Conservation (phyloP, 2,329 filamentous ascomycete species). For the Fusarium camptoceras region DNA sequence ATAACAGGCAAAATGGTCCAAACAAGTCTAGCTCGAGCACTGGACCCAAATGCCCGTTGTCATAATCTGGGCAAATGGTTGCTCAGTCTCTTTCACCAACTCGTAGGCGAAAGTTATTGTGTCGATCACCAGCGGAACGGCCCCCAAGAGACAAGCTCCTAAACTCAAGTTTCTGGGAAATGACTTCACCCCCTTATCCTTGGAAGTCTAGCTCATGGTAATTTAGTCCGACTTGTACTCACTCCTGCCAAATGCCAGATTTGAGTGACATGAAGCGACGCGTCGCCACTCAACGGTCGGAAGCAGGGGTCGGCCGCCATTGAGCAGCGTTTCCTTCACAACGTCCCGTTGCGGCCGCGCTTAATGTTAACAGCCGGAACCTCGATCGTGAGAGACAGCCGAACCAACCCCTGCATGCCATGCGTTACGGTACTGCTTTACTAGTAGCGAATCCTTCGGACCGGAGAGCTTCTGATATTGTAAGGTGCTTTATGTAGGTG, state of each 20-base stretch:
- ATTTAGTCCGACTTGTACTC: background rate
- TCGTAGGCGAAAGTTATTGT: slow-evolving; percentile 6
- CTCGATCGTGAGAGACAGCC: slow-evolving; percentile 25
- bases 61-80: slow-evolving; percentile 1
- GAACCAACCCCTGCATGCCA: slow-evolving; percentile 6
- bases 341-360: slow-evolving; percentile 20
- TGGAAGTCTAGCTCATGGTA: background rate
- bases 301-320: slow-evolving; percentile 39
- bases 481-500: slow-evolving; percentile 7
- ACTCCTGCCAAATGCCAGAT: slow-evolving; percentile 2
- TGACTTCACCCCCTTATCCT: slow-evolving; percentile 3
- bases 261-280: slow-evolving; percentile 31
- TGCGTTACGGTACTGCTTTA: background rate
- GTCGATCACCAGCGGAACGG: slow-evolving; percentile 19
- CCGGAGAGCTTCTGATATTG: background rate
- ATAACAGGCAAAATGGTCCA: slow-evolving; percentile 28
- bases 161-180: background rate
- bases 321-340: slow-evolving; percentile 10
- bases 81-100: background rate
- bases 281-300: slow-evolving; percentile 33
- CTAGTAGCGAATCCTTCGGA: background rate
- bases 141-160: slow-evolving; percentile 17
- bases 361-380: slow-evolving; percentile 28
- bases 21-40: background rate
- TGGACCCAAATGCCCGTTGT: background rate